Evolutionary conservation across 192 early-diverging fungal species (phyloP).

Genomic region (Gigaspora rosea): DNA sequence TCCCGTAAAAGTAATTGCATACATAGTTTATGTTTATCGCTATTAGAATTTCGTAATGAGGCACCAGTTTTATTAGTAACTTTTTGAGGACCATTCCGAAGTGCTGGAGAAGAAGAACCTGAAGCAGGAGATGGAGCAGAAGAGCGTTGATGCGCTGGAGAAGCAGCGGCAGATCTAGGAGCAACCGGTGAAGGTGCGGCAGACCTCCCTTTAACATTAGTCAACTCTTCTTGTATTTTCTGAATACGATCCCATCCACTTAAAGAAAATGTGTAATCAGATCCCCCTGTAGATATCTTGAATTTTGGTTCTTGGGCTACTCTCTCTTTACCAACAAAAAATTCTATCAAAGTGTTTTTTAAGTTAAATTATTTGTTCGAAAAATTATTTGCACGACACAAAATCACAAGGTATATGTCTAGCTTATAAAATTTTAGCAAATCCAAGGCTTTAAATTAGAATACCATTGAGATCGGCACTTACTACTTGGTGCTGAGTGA

Average conservation of each 20-base stretch:
- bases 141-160: background rate
- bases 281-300: background rate
- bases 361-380: too few relatives aligned
- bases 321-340: background rate
- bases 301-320: background rate
- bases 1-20: constrained; percentile 2
- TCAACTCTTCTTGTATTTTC: background rate
- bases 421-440: background rate
- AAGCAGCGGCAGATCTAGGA: constrained; percentile 10
- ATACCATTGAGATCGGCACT: background rate
- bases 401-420: background rate
- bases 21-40: background rate
- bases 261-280: background rate
- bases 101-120: constrained; percentile 10
- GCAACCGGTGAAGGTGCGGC: background rate
- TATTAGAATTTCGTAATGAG: constrained; percentile 38
- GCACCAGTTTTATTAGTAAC: constrained; percentile 29
- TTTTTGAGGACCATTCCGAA: background rate
- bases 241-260: background rate
- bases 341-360: background rate
- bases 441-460: background rate
- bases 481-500: background rate
- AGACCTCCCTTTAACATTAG: background rate
- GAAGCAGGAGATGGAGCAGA: constrained; percentile 11
- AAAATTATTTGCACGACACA: too few relatives aligned